Evolutionary conservation across 805 yeast genomes (phyloP), one percentile per base, ranked within the genome.

Genomic region (Barnettozyma botsteinii): DNA sequence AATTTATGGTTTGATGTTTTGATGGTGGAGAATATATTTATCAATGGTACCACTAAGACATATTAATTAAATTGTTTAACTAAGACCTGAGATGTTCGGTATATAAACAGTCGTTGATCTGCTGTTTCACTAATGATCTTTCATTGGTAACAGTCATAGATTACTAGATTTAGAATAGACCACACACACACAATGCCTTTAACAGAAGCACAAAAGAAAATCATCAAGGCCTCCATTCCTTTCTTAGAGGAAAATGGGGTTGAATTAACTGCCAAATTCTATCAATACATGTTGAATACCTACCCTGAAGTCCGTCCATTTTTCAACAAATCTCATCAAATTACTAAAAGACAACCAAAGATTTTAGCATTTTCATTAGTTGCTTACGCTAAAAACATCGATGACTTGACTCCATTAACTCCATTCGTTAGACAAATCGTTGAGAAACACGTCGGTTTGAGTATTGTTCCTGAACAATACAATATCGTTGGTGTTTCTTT

Each of bases 401-500:
- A 80, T 45, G 73, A 79, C 42, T 57, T 81, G 38, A 62, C 72
- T 3, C 77, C 73, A 10, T 61, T 82, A 30, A 52, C 66, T 11
- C 72, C 62, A 2, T 73, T 75, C 44, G 85, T 82, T 9, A 62
- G 69, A 35, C 76, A 73, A 45, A 77, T 81, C 50, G 81, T 73
- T 33, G 69, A 67, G 47, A 82, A 81, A 57, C 89, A 82, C 49
- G 78, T 74, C 43, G 83, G 84, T 32, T 62, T 82, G 45, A 75
- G 75, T 52, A 70, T 81, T 31, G 56, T 61, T 45, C 75, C 87
- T 4, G 82, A 76, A 41, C 86, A 81, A 42, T 81, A 81, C 50
- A 75, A 78, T 18, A 66, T 77, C 47, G 87, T 81, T 24, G 89
- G 87, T 22, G 54, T 58, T 23, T 67, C 70, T 44, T 59, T 83